Evolutionary conservation across 2,329 filamentous ascomycete genomes (phyloP), one percentile per base, ranked within the genome.

Genomic region (Huntiella omanensis): DNA sequence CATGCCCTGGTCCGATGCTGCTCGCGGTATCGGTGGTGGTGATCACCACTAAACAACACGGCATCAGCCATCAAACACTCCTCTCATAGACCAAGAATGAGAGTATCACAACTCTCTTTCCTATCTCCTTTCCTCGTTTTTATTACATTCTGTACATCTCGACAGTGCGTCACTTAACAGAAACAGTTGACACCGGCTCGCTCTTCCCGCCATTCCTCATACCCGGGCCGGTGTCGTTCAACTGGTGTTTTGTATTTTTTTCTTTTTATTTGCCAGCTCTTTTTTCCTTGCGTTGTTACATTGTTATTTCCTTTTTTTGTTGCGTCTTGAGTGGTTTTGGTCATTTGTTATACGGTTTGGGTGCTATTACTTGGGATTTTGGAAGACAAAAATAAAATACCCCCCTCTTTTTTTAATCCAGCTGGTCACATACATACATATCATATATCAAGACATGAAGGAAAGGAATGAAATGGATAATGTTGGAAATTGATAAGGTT

Each of bases 1-100:
- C 70, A 92, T 95, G 71, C 88, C 87, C 46, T 95, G 88, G 88
- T 88, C 83, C 34, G 80, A 82, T 56, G 59, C 57, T 50, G 55
- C 56, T 52, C 68, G 80, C 67, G 64, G 62, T 46, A 65, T 68
- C 35, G 66, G 65, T 45, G 45, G 43, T 33, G 49, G 43, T 40
- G 43, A 48, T 45, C 50, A 51, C 40, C 50, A 51, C 40, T 47
- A 47, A 46, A 34, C 34, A 19, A 17, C 15, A 44, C n/a, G 40
- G 22, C 16, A 13, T 8, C 40, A 28, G 7, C 19, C 17, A 32
- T 7, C 22, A 28, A 28, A 28, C 22, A 28, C 22, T 28, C 22
- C 22, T 28, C 22, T 28, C 22, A 28, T 28, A 28, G 22, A 28
- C 22, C 22, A 28, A 28, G 22, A 28, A 28, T 28, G 22, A 28